Evolutionary conservation across 192 early-diverging fungal species (phyloP).

Genomic region (Podila horticola): DNA sequence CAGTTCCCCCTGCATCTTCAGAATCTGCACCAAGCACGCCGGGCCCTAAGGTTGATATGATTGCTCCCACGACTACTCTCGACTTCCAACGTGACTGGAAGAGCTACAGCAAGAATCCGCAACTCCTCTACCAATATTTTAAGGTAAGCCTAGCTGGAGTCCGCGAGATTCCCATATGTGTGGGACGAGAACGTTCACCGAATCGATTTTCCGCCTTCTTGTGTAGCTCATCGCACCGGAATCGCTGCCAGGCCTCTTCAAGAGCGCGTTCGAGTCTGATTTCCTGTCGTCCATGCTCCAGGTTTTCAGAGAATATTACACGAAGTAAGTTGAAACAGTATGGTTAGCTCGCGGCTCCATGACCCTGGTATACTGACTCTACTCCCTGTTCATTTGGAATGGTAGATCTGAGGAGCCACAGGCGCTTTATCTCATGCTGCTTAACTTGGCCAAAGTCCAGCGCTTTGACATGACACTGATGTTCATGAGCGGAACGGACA

Average conservation of each 20-base stretch:
- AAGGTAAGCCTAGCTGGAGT: constrained; percentile 55
- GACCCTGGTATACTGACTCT: not conserved
- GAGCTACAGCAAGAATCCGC: constrained; percentile 57
- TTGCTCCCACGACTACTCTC: constrained; percentile 63
- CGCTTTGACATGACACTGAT: constrained; percentile 40
- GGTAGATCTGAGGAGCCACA: constrained; percentile 28
- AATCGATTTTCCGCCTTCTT: not conserved
- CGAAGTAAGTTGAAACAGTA: constrained; percentile 23
- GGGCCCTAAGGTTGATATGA: constrained; percentile 4
- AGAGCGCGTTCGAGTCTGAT: constrained; percentile 60
- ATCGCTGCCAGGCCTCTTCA: constrained; percentile 51
- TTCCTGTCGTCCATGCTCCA: constrained; percentile 58
- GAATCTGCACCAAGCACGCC: not conserved
- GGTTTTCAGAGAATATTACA: constrained; percentile 49
- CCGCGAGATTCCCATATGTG: not conserved
- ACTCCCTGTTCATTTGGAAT: not conserved
- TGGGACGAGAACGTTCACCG: not conserved
- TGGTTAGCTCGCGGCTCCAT: no score
- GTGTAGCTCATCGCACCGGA: constrained; percentile 54
- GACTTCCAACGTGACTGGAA: constrained; percentile 84
- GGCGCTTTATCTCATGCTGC: constrained; percentile 13
- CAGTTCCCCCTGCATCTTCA: constrained; percentile 9
- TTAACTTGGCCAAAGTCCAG: constrained; percentile 31
- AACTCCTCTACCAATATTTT: constrained; percentile 65
- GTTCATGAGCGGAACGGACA: constrained; percentile 39